phyloP scores from a whole-genome alignment of 2,329 filamentous ascomycete genomes.

The Cladosporium cucumerinum region DNA sequence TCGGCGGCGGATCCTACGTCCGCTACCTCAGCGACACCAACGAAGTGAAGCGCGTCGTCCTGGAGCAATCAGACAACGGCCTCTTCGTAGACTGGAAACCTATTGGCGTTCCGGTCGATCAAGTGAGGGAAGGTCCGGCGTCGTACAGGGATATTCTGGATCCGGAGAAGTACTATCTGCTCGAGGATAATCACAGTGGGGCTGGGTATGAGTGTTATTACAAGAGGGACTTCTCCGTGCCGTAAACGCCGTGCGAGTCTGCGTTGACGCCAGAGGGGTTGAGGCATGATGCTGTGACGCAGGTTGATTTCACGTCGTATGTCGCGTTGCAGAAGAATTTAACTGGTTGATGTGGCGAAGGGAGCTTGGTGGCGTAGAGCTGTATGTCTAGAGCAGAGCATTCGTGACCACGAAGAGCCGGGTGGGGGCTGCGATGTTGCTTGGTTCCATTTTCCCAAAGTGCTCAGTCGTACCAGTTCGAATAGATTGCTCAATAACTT shows the following conservation, averaged over 20 bases:
- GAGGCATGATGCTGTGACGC: not conserved
- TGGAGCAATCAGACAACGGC: not conserved
- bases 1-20: not conserved
- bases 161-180: conserved; percentile 3
- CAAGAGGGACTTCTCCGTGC: not conserved
- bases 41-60: conserved; percentile 1
- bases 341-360: not conserved
- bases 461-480: not conserved
- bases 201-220: conserved; percentile 2
- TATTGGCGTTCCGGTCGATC: not conserved
- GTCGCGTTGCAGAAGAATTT: conserved; percentile 1
- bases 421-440: not conserved
- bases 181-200: not conserved
- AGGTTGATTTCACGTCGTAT: not conserved
- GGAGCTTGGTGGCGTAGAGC: no score
- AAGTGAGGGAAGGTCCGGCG: not conserved
- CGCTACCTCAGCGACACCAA: conserved; percentile 12
- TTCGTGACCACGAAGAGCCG: no score
- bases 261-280: not conserved
- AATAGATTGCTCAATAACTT: not conserved
- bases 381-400: no score
- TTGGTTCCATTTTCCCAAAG: not conserved
- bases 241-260: not conserved
- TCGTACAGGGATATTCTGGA: conserved; percentile 1
- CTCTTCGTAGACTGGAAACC: not conserved